Conservation (phyloP, 75 land plant species). For the Chamaecyparis obtusa region DNA sequence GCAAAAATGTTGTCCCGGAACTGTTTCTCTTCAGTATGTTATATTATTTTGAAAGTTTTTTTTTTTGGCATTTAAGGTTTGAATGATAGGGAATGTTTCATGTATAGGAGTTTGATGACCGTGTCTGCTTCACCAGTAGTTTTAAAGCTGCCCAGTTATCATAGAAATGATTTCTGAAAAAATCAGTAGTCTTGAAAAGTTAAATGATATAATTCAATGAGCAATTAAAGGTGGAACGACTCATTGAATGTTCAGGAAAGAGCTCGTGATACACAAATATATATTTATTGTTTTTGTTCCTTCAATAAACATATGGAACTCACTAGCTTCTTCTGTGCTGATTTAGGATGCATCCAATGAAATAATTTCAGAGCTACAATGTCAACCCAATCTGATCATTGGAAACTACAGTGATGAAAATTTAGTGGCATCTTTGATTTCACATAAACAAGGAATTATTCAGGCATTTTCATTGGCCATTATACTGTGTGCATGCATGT, state of each 20-base stretch:
- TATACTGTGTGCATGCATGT: background rate
- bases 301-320: background rate
- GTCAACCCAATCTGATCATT: slow-evolving; percentile 68
- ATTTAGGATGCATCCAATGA: slow-evolving; percentile 60
- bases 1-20: too few species aligned
- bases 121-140: too few species aligned
- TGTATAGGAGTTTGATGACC: too few species aligned
- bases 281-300: background rate
- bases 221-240: background rate
- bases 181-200: background rate
- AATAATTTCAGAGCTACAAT: slow-evolving; percentile 54
- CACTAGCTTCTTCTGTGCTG: background rate
- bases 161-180: background rate
- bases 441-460: slow-evolving; percentile 55
- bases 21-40: too few species aligned
- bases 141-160: too few species aligned
- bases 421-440: slow-evolving; percentile 64
- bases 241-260: background rate
- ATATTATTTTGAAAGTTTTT: too few species aligned
- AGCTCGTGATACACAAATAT: background rate
- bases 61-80: too few species aligned
- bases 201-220: background rate
- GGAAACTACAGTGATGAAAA: slow-evolving; percentile 86
- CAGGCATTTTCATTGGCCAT: slow-evolving; percentile 40
- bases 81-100: too few species aligned